Evolutionary conservation across 495 filamentous ascomycete species (phyloP).

Genomic region (Penicillium goetzii): DNA sequence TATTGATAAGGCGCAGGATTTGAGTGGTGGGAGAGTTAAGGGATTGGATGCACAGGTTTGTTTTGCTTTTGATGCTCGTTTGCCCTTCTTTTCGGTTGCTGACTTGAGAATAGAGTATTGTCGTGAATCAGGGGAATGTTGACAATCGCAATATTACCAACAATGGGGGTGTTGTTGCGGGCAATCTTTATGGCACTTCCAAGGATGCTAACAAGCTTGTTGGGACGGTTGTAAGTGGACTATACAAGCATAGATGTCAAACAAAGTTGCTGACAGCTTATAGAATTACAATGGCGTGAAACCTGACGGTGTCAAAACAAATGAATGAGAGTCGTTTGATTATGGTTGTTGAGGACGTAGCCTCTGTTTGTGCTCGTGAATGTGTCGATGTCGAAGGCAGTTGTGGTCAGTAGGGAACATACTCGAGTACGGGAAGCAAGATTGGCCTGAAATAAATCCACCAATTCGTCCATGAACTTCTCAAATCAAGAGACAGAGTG

Average conservation of each 20-base stretch:
- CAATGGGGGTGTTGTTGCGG: background rate
- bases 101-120: background rate
- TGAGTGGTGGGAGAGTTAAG: background rate
- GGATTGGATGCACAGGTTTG: background rate
- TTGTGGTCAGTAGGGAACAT: too few relatives aligned
- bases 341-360: too few relatives aligned
- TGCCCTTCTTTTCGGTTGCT: background rate
- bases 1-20: background rate
- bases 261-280: background rate
- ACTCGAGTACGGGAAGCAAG: too few relatives aligned
- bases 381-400: too few relatives aligned
- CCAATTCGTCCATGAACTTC: too few relatives aligned
- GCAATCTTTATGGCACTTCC: background rate
- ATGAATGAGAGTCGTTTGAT: background rate
- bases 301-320: too few relatives aligned
- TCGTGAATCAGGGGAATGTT: background rate
- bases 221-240: background rate
- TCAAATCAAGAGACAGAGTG: too few relatives aligned
- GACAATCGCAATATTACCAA: background rate
- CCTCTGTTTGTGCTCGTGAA: too few relatives aligned
- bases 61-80: background rate
- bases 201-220: background rate
- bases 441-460: too few relatives aligned
- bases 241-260: background rate
- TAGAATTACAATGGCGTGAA: background rate